Evolutionary conservation across 345 rosid genomes (phyloP).

Genomic region (Gossypium longicalyx): DNA sequence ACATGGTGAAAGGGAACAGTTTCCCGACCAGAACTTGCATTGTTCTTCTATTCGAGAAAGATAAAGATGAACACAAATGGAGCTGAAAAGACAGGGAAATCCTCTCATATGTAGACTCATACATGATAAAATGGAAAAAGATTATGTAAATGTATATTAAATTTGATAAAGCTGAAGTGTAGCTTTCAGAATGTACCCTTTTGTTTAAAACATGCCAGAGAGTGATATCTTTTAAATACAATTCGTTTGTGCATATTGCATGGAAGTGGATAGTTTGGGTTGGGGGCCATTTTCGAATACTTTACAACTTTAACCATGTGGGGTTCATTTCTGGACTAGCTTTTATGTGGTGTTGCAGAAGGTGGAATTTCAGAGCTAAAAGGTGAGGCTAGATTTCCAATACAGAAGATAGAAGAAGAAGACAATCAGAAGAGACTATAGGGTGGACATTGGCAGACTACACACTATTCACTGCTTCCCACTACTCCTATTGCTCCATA

Average conservation of each 20-base stretch:
- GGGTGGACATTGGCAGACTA: background rate
- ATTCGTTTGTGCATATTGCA: constrained; percentile 14
- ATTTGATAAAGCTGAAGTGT: constrained; percentile 4
- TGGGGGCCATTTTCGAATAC: background rate
- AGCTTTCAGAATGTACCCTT: background rate
- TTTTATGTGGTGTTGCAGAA: constrained; percentile 8
- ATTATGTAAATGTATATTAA: background rate
- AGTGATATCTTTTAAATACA: constrained; percentile 3
- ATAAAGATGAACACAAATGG: background rate
- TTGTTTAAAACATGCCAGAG: constrained; percentile 3
- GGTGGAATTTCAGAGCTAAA: constrained; percentile 20
- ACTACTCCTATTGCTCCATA: background rate
- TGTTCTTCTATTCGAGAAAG: constrained; percentile 8
- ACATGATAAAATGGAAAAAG: background rate
- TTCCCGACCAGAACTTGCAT: constrained; percentile 28
- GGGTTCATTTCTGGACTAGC: constrained; percentile 26
- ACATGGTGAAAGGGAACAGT: constrained; percentile 19
- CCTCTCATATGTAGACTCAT: background rate
- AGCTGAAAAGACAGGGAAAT: background rate
- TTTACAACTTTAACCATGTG: constrained; percentile 23
- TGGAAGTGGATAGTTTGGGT: constrained; percentile 18
- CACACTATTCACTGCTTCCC: constrained; percentile 25
- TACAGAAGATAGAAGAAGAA: background rate
- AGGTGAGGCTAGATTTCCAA: constrained; percentile 14
- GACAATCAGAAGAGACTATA: constrained; percentile 4